Conservation (phyloP, 306 rosid species). For the Trichosanthes truncata region DNA sequence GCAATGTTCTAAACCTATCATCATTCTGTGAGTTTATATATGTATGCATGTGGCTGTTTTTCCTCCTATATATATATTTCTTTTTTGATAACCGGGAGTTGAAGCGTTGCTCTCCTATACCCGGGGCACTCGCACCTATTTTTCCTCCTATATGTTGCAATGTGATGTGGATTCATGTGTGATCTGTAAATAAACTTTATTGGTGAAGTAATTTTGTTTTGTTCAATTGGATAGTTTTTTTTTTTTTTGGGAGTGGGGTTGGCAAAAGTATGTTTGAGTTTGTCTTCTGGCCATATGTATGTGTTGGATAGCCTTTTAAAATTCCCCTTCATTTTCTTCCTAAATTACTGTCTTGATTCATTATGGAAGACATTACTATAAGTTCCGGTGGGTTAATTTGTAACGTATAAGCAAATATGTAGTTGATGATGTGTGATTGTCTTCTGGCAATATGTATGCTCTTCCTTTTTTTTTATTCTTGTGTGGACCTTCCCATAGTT, state of each 20-base stretch:
- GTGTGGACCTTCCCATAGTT: not conserved
- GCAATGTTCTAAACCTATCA: not conserved
- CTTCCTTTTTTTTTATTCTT: not conserved
- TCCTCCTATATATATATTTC: too few species aligned
- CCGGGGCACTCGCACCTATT: too few species aligned
- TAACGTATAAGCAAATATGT: not conserved
- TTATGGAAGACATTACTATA: not conserved
- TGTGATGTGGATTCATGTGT: not conserved
- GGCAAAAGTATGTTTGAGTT: too few species aligned
- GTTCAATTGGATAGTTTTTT: too few species aligned
- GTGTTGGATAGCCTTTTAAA: not conserved
- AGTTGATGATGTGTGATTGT: not conserved
- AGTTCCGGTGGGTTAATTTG: not conserved
- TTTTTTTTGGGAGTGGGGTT: too few species aligned
- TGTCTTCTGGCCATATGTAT: not conserved
- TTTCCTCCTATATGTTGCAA: not conserved
- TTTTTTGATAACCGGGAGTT: too few species aligned
- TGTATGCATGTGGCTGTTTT: not conserved
- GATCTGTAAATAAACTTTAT: not conserved
- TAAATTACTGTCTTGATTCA: not conserved
- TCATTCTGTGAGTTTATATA: not conserved
- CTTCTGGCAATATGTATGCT: not conserved
- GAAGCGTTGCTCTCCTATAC: too few species aligned
- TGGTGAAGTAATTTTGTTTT: not conserved
- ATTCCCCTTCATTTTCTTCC: not conserved